Conservation (phyloP, 106 monocot genomes). For the Apostasia ramifera region DNA sequence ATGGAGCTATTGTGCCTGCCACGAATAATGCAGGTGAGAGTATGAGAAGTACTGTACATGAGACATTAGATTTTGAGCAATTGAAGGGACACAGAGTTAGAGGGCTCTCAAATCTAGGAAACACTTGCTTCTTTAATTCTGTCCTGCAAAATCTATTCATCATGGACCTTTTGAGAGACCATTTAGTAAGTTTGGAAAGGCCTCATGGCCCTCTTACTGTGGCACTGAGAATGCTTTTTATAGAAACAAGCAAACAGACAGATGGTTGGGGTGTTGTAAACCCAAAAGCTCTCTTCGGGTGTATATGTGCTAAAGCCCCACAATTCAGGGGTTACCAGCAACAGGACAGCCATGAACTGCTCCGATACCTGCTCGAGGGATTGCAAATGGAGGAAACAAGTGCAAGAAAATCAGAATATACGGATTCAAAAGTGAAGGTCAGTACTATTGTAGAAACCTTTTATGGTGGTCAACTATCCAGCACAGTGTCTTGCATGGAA, state of each 20-base stretch:
- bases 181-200: conserved; percentile 27
- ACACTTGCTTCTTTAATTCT: conserved; percentile 71
- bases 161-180: conserved; percentile 32
- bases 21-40: conserved; percentile 6
- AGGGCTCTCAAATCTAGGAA: conserved; percentile 67
- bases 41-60: not conserved
- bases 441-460: conserved; percentile 55
- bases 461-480: conserved; percentile 70
- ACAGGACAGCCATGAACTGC: conserved; percentile 93
- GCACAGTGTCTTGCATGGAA: conserved; percentile 48
- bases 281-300: conserved; percentile 53
- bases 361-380: conserved; percentile 64
- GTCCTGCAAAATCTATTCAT: conserved; percentile 58
- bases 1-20: conserved; percentile 4
- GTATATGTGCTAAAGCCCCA: conserved; percentile 53
- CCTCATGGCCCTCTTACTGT: conserved; percentile 53
- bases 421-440: conserved; percentile 13
- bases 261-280: conserved; percentile 33
- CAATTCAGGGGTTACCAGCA: conserved; percentile 76
- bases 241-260: conserved; percentile 31
- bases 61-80: not conserved
- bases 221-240: conserved; percentile 59
- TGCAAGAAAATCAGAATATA: conserved; percentile 23
- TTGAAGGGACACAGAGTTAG: conserved; percentile 40
- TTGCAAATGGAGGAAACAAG: conserved; percentile 50